Percentiles rank a stretch among this genome's conserved stretches.
phyloP scores from a whole-genome alignment of 176 grass and related monocot species.

The Lolium multiflorum region DNA sequence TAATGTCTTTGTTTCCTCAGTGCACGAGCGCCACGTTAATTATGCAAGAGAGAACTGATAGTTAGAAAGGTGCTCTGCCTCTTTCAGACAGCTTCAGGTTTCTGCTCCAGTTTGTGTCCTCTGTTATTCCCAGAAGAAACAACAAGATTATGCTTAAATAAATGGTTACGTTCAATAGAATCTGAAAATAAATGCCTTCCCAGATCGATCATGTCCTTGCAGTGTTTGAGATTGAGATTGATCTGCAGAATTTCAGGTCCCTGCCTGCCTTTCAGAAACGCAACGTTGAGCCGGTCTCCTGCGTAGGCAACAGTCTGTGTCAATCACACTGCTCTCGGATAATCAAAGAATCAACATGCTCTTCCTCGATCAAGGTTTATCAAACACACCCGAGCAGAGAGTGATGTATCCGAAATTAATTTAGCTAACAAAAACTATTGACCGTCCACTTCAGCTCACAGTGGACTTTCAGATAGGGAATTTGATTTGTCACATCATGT shows the following conservation, averaged over 20 bases:
- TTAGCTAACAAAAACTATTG: neutral
- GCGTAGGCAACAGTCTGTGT: constrained; percentile 53
- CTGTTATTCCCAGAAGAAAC: neutral
- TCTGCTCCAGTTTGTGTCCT: neutral
- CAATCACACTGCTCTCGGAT: neutral
- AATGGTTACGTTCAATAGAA: neutral
- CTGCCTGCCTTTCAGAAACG: neutral
- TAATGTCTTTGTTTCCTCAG: constrained; percentile 29
- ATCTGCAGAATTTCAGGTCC: neutral
- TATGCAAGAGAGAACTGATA: neutral
- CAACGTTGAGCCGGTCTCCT: constrained; percentile 12
- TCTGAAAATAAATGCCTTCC: too few species aligned
- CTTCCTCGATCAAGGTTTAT: constrained; percentile 30
- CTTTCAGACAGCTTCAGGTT: constrained; percentile 37
- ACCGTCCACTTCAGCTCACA: constrained; percentile 23
- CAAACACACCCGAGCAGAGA: constrained; percentile 33
- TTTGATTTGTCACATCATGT: constrained; percentile 30
- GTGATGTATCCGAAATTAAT: constrained; percentile 24
- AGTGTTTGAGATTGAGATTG: neutral
- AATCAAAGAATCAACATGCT: neutral
- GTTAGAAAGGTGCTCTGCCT: neutral
- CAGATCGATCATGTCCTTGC: neutral
- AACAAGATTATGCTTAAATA: neutral
- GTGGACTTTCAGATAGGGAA: constrained; percentile 27
- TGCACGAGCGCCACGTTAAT: constrained; percentile 32